Base-by-base conservation (phyloP, 2,329 filamentous ascomycete genomes). In the Alternaria gaisen region DNA sequence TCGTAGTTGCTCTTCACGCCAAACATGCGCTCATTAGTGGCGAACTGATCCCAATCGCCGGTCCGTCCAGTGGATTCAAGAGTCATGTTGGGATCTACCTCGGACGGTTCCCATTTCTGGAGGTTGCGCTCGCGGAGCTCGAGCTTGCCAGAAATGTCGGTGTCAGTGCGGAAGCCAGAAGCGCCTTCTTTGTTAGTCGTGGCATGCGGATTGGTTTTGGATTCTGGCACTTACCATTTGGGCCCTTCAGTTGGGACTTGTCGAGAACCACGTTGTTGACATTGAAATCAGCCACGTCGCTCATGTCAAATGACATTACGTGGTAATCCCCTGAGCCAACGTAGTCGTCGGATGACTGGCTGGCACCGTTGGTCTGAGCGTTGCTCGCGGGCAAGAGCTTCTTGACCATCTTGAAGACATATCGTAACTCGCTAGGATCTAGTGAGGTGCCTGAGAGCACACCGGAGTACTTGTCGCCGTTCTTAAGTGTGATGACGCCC, bases 1-100 rank as follows among this genome's bases (percentile, higher is more conserved):
- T 98, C 89, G 76, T 98, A 99, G 71, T 93, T 93, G 53, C 91
- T 95, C 79, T 88, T 92, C 40, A 96, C 81, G 36, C 95, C 95
- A 74, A 97, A 98, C 30, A 93, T 87, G 57, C 88, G 86, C 80
- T 96, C 92, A 73, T 98, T 98, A 64, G 87, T 90, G 59, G 92
- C 91, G 74, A 99, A 99, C 78, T 99, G 95, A 77, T 99, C 94
- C 95, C 95, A 99, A 10, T 81, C 83, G 7, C 63, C 55, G 58
- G 74, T 59, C 46, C 67, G 69, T 28, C 73, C 77, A 16, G 72
- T 73, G 26, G 79, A 87, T 71, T 95, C 93, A 24, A 97, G 84
- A 48, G 90, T 90, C 66, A 91, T 84, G 72, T 94, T 90, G 41
- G 87, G 78, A 28, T 85, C 85, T 5, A 79, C 76, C 64, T 90